Evolutionary conservation across 192 early-diverging fungal genomes (phyloP), one percentile per base, ranked within the genome.

Genomic region (Helicostylum pulchrum): DNA sequence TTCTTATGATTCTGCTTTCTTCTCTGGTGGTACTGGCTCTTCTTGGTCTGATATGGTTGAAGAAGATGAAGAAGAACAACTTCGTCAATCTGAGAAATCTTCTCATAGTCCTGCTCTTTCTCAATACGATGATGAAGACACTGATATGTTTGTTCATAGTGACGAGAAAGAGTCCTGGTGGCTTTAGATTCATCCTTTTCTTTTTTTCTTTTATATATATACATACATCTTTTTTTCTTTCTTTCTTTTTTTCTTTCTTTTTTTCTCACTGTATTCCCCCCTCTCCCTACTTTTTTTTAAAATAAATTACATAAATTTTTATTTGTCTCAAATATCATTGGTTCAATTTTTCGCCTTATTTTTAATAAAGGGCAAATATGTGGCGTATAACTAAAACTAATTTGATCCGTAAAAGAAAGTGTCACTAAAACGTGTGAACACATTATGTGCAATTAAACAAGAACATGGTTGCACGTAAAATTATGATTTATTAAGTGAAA

Each of bases 401-500:
- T 39, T 39, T 39, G 5, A n/a, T n/a, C n/a, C n/a, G n/a, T n/a
- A n/a, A n/a, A n/a, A n/a, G n/a, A n/a, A n/a, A n/a, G n/a, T n/a
- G n/a, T n/a, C n/a, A n/a, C n/a, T n/a, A n/a, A n/a, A n/a, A n/a
- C n/a, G n/a, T n/a, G n/a, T n/a, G n/a, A n/a, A n/a, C n/a, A n/a
- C n/a, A n/a, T n/a, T n/a, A n/a, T n/a, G n/a, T n/a, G n/a, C n/a
- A n/a, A n/a, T n/a, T n/a, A n/a, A n/a, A n/a, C n/a, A n/a, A n/a
- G n/a, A n/a, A n/a, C n/a, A n/a, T n/a, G n/a, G n/a, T n/a, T n/a
- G n/a, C n/a, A n/a, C n/a, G n/a, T n/a, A n/a, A n/a, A n/a, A n/a
- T n/a, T n/a, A n/a, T n/a, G n/a, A n/a, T n/a, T n/a, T n/a, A n/a
- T 67, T 74, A 85, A 32, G 81, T 83, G 56, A 83, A 85, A 51